Evolutionary conservation across 257 asterid genomes (phyloP), one percentile per base, ranked within the genome.

Genomic region (Solanum appendiculatum): DNA sequence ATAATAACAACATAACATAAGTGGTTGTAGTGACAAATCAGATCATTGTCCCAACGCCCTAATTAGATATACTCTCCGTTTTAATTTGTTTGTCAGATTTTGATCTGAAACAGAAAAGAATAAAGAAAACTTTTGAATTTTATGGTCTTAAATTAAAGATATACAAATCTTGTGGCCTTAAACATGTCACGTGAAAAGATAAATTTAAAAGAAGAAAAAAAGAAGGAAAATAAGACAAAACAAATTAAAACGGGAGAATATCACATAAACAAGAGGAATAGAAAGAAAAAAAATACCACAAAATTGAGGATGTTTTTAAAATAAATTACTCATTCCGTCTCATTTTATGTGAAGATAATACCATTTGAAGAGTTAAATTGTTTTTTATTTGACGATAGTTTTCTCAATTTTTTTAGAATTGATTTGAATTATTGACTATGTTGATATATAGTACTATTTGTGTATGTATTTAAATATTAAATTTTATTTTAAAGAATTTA

Each of bases 21-120:
- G 84, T 42, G 63, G 84, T 25, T 42, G 25, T 42, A 4, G 23
- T 77, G 10, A 77, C 63, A 77, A 77, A 77, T 77, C 25, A 77
- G 25, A 42, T 77, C 84, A 77, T 25, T 77, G 37, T 77, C 39
- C 33, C 37, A 77, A 42, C 39, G 36, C n/a, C 14, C n/a, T 39
- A 56, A 40, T 25, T 40, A 77, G 39, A 40, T 42, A 40, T 42
- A 27, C 31, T 60, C 5, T 0, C 0, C 0, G 1, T 23, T 56
- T 56, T 10, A 58, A 58, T 58, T 5, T n/a, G 13, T 60, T 4
- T n/a, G 0, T 60, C 3, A 7, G 0, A 7, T 21, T 3, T 58
- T 58, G 15, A n/a, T 60, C 0, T 4, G 9, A 60, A n/a, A n/a
- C 1, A 9, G 14, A 0, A 60, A 60, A 60, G 1, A 60, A 23